These are phyloP conservation scores for Letharia lupina DNA, from an alignment of 495 filamentous ascomycete species.

Conservation along the genomic window DNA sequence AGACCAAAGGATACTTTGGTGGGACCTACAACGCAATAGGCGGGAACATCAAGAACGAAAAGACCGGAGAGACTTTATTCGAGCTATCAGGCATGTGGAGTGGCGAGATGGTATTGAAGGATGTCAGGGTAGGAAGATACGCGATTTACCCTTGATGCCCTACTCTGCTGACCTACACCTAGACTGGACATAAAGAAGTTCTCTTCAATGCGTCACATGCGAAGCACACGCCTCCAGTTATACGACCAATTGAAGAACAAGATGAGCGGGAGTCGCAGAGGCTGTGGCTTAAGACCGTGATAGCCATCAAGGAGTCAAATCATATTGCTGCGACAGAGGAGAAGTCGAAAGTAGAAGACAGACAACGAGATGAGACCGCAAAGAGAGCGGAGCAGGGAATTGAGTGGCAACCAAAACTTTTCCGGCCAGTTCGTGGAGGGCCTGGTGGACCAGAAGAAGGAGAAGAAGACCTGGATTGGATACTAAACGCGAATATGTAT, in stretches of 20 bases:
- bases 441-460: slow-evolving; percentile 69
- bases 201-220: slow-evolving; percentile 79
- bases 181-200: slow-evolving; percentile 82
- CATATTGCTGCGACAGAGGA: slow-evolving; percentile 89
- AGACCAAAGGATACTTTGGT: slow-evolving; percentile 95
- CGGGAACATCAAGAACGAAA: slow-evolving; percentile 82
- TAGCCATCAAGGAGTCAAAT: slow-evolving; percentile 72
- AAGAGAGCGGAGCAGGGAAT: slow-evolving; percentile 69
- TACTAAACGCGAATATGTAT: slow-evolving; percentile 83
- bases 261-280: slow-evolving; percentile 82
- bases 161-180: slow-evolving; percentile 13
- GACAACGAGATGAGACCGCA: slow-evolving; percentile 81
- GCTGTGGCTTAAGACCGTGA: slow-evolving; percentile 72
- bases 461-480: slow-evolving; percentile 86
- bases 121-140: slow-evolving; percentile 55
- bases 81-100: slow-evolving; percentile 92
- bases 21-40: slow-evolving; percentile 95
- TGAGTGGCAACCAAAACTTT: slow-evolving; percentile 84
- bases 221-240: slow-evolving; percentile 64
- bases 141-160: too few relatives aligned
- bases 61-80: slow-evolving; percentile 75
- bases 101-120: slow-evolving; percentile 84
- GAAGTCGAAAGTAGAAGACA: slow-evolving; percentile 89
- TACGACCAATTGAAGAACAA: slow-evolving; percentile 76
- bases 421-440: slow-evolving; percentile 65